Evolutionary conservation across 495 filamentous ascomycete species (phyloP).

Genomic region (Amorphotheca resinae): DNA sequence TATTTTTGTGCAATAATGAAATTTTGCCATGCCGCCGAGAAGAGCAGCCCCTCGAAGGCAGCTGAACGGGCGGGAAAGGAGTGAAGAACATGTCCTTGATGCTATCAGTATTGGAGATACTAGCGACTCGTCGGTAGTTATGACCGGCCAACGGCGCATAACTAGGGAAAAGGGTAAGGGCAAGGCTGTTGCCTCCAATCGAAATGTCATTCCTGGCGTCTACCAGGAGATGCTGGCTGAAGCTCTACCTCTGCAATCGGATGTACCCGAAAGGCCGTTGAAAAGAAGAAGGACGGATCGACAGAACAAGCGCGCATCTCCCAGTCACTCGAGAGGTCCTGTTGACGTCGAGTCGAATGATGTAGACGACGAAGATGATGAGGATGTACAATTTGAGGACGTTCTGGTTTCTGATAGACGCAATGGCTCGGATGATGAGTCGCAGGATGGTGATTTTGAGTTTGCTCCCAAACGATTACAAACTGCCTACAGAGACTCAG

Average conservation of each 20-base stretch:
- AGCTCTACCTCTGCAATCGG: slow-evolving; percentile 33
- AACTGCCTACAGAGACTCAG: slow-evolving; percentile 14
- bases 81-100: background rate
- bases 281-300: slow-evolving; percentile 23
- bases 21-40: slow-evolving; percentile 5
- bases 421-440: background rate
- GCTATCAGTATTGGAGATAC: background rate
- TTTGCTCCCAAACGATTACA: slow-evolving; percentile 11
- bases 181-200: slow-evolving; percentile 2
- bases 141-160: slow-evolving; percentile 2
- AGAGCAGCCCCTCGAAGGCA: slow-evolving; percentile 3
- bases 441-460: background rate
- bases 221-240: slow-evolving; percentile 60
- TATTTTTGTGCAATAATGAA: background rate
- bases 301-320: slow-evolving; percentile 13
- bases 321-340: background rate
- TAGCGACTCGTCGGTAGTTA: background rate
- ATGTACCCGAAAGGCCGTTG: slow-evolving; percentile 30
- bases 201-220: slow-evolving; percentile 35
- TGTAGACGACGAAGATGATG: slow-evolving; percentile 14
- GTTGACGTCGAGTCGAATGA: slow-evolving; percentile 24
- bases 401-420: slow-evolving; percentile 5
- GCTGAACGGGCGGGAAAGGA: background rate
- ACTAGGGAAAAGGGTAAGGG: slow-evolving; percentile 11
- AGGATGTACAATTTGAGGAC: slow-evolving; percentile 25